Evolutionary conservation across 192 early-diverging fungal species (phyloP).

Genomic region (Umbelopsis isabellina): DNA sequence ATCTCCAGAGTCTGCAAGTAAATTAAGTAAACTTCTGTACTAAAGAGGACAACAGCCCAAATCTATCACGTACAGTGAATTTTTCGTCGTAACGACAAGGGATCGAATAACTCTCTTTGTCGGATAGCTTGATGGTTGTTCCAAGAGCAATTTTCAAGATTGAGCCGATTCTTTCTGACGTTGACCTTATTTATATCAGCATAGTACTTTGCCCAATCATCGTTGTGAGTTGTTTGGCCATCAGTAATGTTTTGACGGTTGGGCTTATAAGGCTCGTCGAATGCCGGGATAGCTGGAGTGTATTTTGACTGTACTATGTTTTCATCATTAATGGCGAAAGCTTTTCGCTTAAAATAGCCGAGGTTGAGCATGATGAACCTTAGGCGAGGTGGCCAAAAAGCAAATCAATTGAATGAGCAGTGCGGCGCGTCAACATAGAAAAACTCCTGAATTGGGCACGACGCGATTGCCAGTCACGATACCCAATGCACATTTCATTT

Average conservation of each 20-base stretch:
- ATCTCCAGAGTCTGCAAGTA: slow-evolving; percentile 1
- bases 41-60: not conserved
- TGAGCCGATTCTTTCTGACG: not conserved
- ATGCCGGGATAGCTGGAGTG: not conserved
- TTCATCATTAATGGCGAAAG: slow-evolving; percentile 10
- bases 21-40: not conserved
- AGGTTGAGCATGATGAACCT: slow-evolving; percentile 12
- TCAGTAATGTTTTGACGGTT: not conserved
- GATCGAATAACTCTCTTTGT: not conserved
- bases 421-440: not conserved
- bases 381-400: not conserved
- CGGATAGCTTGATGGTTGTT: slow-evolving; percentile 6
- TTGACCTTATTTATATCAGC: not conserved
- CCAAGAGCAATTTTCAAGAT: not conserved
- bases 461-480: too few species aligned
- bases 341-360: slow-evolving; percentile 18
- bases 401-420: not conserved
- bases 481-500: too few species aligned
- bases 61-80: not conserved
- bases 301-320: not conserved
- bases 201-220: slow-evolving; percentile 1
- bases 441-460: too few species aligned
- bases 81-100: not conserved
- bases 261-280: not conserved
- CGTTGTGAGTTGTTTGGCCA: not conserved